These are phyloP conservation scores for Penicillium flavigenum DNA, from an alignment of 495 filamentous ascomycete species.

Conservation along the genomic window DNA sequence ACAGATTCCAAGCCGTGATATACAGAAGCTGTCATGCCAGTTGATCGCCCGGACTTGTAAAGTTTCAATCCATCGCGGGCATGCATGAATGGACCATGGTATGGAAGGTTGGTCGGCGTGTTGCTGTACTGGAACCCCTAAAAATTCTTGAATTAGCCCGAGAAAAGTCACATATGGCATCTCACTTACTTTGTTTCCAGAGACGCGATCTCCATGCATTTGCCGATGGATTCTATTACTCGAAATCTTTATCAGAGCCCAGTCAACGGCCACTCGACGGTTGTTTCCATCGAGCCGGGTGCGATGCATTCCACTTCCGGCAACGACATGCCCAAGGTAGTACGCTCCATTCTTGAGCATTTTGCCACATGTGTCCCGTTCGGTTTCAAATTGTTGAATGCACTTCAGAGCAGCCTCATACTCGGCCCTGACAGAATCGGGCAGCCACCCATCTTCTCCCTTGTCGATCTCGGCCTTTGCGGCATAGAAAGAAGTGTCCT, in stretches of 20 bases:
- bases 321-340: not conserved
- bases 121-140: not conserved
- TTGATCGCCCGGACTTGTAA: constrained; percentile 2
- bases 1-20: not conserved
- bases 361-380: not conserved
- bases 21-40: not conserved
- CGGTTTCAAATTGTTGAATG: not conserved
- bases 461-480: too few relatives aligned
- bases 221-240: not conserved
- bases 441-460: too few relatives aligned
- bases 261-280: not conserved
- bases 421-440: too few relatives aligned
- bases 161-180: not conserved
- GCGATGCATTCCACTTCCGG: constrained; percentile 1
- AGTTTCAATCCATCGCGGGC: not conserved
- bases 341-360: not conserved
- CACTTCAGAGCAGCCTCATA: too few relatives aligned
- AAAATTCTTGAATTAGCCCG: not conserved
- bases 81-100: not conserved
- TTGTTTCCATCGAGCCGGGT: not conserved
- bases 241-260: not conserved
- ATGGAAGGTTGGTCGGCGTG: not conserved
- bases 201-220: not conserved
- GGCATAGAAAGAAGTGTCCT: too few relatives aligned
- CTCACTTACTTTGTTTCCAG: not conserved